Base-by-base conservation (phyloP, 306 rosid genomes). In the Prunus mira region DNA sequence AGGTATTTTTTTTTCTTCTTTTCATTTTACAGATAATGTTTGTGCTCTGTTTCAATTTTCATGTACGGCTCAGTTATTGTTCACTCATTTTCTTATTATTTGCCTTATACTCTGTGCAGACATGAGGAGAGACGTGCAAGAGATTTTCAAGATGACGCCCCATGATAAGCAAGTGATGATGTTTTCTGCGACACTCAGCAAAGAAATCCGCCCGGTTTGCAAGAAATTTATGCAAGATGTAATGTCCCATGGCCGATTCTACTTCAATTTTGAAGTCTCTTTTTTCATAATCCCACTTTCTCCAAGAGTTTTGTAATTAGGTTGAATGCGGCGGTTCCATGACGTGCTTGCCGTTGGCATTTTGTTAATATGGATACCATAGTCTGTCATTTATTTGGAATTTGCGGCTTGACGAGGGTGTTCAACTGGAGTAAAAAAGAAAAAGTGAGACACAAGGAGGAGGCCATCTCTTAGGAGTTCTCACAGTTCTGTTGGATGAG, bases 211-310 rank as follows among this genome's bases (percentile, higher is more conserved):
- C 19, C 99, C 99, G 24, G 97, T 95, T 87, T 95, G 99, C 97
- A 92, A 95, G 89, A 95, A 93, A 78, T 95, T 95, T 77, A 95
- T 95, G 99, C 99, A 95, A 95, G 99, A 95, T 89, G 99, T 95
- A 95, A 95, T 92, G 90, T 92, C 74, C 87, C 87, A 83, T 91
- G 92, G 93, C 97, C 92, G 89, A 88, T 84, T 69, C 86, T 88
- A 86, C 94, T 94, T 81, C 89, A 83, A 93, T 93, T 82, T 92
- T 68, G 89, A 89, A 84, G 93, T 89, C 88, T 87, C 83, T 86
- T 89, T 90, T 90, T 85, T 88, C 88, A 86, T 86, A 79, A 76
- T 90, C 80, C 73, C 86, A 47, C 85, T 82, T 77, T 87, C 88
- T 76, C 84, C 70, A 18, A 78, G 94, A 88, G 88, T 67, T 72